Conservation (phyloP, 2,329 filamentous ascomycete species). For the Penicillium freii region DNA sequence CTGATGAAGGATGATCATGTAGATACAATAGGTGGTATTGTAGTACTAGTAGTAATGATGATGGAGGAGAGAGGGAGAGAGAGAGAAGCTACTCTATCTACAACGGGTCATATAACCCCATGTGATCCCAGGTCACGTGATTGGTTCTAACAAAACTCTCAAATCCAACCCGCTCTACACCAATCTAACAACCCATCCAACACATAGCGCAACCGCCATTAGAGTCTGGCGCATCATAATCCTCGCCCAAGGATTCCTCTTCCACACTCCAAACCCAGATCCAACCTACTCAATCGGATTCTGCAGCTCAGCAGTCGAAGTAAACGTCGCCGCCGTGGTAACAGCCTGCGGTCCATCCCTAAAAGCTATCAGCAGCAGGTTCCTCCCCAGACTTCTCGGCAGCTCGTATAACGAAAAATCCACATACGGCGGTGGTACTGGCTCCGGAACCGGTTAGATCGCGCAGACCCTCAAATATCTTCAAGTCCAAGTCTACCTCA, state of each 20-base stretch:
- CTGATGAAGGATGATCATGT: too few relatives aligned
- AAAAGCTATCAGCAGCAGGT: slow-evolving; percentile 23
- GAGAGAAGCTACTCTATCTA: too few relatives aligned
- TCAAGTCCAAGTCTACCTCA: not conserved
- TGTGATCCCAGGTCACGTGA: too few relatives aligned
- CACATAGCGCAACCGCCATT: slow-evolving; percentile 26
- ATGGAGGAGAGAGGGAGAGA: too few relatives aligned
- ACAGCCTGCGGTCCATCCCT: slow-evolving; percentile 31
- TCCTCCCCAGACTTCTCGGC: slow-evolving; percentile 21
- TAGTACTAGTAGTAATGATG: too few relatives aligned
- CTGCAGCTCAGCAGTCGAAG: slow-evolving; percentile 31
- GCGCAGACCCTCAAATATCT: slow-evolving; percentile 7
- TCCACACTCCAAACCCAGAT: slow-evolving; percentile 10
- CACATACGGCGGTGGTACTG: slow-evolving; percentile 8
- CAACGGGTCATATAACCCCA: too few relatives aligned
- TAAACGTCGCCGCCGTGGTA: slow-evolving; percentile 30
- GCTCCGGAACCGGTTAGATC: slow-evolving; percentile 7
- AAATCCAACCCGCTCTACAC: too few relatives aligned
- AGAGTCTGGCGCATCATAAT: slow-evolving; percentile 32
- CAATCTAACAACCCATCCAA: not conserved
- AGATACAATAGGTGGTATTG: too few relatives aligned
- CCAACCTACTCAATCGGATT: slow-evolving; percentile 29
- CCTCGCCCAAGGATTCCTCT: slow-evolving; percentile 23
- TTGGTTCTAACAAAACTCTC: too few relatives aligned
- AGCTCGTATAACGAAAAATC: slow-evolving; percentile 15